A percentile compares a stretch with the other conserved stretches of the same genome.
These are phyloP conservation scores for Elongisporangium anandrum DNA, from an alignment of 352 stramenopile species.

Conservation along the genomic window DNA sequence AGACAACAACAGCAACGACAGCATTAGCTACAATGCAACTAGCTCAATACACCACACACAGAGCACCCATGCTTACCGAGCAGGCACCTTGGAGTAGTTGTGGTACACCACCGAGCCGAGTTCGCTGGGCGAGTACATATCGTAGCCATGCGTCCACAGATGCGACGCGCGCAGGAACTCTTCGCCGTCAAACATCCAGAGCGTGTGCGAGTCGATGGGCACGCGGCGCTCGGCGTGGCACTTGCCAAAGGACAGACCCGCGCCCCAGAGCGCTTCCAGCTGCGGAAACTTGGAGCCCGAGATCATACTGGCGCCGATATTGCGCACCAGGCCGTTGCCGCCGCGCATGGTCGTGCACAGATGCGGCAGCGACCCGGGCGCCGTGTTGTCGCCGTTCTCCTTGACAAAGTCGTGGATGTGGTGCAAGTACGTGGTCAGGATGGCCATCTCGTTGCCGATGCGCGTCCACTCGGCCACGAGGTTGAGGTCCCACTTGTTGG, in stretches of 20 bases:
- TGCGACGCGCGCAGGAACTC: slow-evolving; percentile 61
- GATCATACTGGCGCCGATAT: slow-evolving; percentile 79
- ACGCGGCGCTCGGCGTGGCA: slow-evolving; percentile 77
- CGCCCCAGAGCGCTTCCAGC: slow-evolving; percentile 68
- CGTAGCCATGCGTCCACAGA: slow-evolving; percentile 64
- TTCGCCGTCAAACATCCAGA: slow-evolving; percentile 77
- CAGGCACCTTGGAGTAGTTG: slow-evolving; percentile 71
- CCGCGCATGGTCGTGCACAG: slow-evolving; percentile 72
- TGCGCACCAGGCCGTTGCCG: slow-evolving; percentile 64
- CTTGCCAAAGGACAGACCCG: slow-evolving; percentile 80
- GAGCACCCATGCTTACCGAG: slow-evolving; percentile 14
- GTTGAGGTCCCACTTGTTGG: slow-evolving; percentile 77
- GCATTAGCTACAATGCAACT: not conserved
- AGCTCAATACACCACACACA: not conserved
- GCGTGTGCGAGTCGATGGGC: slow-evolving; percentile 70
- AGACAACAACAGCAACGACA: not conserved
- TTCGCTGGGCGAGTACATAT: slow-evolving; percentile 62
- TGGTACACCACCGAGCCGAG: slow-evolving; percentile 65
- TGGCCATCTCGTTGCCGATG: slow-evolving; percentile 79
- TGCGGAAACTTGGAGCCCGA: slow-evolving; percentile 65
- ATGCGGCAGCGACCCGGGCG: slow-evolving; percentile 55
- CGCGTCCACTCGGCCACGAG: slow-evolving; percentile 69
- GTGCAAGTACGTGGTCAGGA: slow-evolving; percentile 79
- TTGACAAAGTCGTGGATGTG: slow-evolving; percentile 80
- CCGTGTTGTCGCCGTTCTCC: slow-evolving; percentile 72